A percentile compares a stretch with the other conserved stretches of the same genome.
Conservation (phyloP, 345 rosid species). For the Firmiana major region DNA sequence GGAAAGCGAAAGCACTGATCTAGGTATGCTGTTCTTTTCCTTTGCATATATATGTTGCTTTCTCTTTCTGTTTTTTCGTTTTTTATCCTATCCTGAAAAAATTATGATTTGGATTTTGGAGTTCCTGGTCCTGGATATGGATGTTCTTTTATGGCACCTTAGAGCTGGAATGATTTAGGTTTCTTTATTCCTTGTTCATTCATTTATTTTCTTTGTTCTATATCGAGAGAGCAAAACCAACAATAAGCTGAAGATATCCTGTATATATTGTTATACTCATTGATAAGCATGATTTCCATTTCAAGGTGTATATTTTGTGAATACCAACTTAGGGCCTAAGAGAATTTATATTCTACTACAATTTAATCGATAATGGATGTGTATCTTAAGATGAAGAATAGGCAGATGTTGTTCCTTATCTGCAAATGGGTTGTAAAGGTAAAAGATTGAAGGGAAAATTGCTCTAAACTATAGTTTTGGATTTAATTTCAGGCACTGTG, state of each 20-base stretch:
- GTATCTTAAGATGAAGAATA: no score
- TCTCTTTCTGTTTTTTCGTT: background rate
- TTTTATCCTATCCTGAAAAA: background rate
- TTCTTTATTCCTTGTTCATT: background rate
- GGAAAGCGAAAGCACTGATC: slow-evolving; percentile 35
- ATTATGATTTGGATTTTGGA: slow-evolving; percentile 9
- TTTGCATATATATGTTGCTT: slow-evolving; percentile 1
- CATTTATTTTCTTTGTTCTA: background rate
- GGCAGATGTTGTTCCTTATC: background rate
- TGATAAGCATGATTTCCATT: background rate
- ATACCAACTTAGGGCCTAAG: no score
- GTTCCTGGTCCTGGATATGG: slow-evolving; percentile 5
- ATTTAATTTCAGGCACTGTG: slow-evolving; percentile 43
- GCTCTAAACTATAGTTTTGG: slow-evolving; percentile 10
- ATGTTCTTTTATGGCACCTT: background rate
- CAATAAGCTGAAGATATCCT: background rate
- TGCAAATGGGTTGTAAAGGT: background rate
- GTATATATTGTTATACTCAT: no score
- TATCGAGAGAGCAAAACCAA: background rate
- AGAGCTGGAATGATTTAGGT: background rate
- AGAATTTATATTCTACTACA: no score
- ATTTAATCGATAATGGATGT: no score
- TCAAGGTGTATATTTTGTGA: background rate
- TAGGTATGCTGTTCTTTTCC: slow-evolving; percentile 38
- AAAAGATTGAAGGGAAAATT: background rate